A percentile compares a stretch with the other conserved stretches of the same genome.
Conservation (phyloP, 345 rosid genomes). For the Dipteronia dyeriana region DNA sequence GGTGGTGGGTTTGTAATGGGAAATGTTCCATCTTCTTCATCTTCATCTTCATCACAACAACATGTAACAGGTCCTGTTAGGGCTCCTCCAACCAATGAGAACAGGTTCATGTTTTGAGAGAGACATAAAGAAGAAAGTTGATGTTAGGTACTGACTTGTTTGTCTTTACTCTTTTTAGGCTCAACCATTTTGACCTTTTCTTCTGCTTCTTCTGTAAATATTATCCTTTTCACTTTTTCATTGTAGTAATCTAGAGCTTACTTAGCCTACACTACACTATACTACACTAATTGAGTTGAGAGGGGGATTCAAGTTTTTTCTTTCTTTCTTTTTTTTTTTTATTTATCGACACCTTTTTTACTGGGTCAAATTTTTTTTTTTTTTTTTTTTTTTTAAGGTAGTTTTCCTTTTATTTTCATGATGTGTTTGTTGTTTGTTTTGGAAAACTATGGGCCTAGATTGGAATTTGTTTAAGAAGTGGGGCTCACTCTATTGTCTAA, state of each 20-base stretch:
- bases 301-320: not conserved
- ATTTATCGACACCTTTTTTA: not conserved
- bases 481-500: not conserved
- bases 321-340: not conserved
- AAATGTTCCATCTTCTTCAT: constrained; percentile 20
- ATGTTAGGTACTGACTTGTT: constrained; percentile 49
- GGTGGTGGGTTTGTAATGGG: constrained; percentile 21
- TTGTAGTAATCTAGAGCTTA: not conserved
- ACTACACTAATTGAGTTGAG: not conserved
- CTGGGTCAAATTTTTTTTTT: not conserved
- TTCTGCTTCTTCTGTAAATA: constrained; percentile 22
- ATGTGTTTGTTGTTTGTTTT: not conserved
- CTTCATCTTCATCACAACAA: not conserved
- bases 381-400: not conserved
- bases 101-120: constrained; percentile 47
- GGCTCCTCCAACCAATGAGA: constrained; percentile 36
- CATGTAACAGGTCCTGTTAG: constrained; percentile 1
- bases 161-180: constrained; percentile 15
- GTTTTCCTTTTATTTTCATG: not conserved
- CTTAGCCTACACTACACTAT: too few relatives aligned
- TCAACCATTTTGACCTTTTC: constrained; percentile 29
- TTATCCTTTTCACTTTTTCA: not conserved
- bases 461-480: constrained; percentile 7
- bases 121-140: constrained; percentile 23
- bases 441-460: constrained; percentile 1